These are phyloP conservation scores for Cylindrotheca closterium DNA, from an alignment of 108 stramenopile genomes.

Conservation along the genomic window DNA sequence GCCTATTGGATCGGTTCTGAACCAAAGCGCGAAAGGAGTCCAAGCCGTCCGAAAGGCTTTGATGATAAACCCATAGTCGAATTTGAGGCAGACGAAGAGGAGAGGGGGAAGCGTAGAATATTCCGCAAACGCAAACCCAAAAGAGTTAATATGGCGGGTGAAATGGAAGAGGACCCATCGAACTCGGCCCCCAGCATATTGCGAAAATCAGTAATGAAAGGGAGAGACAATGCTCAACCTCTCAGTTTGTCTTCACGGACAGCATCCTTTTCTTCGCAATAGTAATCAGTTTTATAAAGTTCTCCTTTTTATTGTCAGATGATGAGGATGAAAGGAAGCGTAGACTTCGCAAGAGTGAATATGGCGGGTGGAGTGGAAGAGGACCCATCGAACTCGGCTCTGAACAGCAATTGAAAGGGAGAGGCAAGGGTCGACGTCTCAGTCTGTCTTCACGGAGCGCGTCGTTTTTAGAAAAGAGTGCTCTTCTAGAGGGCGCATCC, in stretches of 20 bases:
- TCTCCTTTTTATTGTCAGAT: neutral
- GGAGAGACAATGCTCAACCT: neutral
- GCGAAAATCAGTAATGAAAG: neutral
- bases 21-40: neutral
- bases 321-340: neutral
- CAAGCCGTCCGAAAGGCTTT: neutral
- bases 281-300: neutral
- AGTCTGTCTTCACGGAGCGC: neutral
- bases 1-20: slow-evolving; percentile 27
- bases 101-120: too few relatives aligned
- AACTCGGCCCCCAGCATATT: neutral
- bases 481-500: too few relatives aligned
- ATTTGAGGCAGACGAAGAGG: neutral
- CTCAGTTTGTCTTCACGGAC: neutral
- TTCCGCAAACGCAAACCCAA: too few relatives aligned
- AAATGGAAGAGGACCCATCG: neutral
- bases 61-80: neutral
- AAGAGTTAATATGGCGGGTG: neutral
- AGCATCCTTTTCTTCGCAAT: neutral
- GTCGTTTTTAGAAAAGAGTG: too few relatives aligned
- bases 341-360: neutral
- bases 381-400: neutral
- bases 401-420: neutral
- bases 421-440: neutral
- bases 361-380: neutral